Base-by-base conservation (phyloP, 2,329 filamentous ascomycete species). In the Nemania diffusa region DNA sequence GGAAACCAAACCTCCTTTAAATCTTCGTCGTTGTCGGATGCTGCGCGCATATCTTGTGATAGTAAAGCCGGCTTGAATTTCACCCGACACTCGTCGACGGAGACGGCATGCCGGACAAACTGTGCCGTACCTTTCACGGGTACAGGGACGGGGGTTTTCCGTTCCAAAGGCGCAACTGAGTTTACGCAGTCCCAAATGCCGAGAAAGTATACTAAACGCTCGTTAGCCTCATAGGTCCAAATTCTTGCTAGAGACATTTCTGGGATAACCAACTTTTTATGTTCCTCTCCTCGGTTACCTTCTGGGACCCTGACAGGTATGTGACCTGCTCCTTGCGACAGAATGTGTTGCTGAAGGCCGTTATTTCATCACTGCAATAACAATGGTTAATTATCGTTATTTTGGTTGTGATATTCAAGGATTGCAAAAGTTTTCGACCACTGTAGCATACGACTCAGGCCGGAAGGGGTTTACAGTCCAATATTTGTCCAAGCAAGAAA, bases 1-100 rank as follows among this genome's bases (percentile, higher is more conserved):
- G 85, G 81, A 68, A 87, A 87, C 84, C 85, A 87, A 51, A 87
- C 83, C 68, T 87, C 85, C 55, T 82, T 81, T 64, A 85, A 77
- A 59, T 84, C 80, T 32, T 84, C 81, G 1, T 75, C 67, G 0
- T 72, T 65, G 1, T 75, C 51, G 1, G 67, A 53, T 32, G 58
- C 65, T 24, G 69, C 69, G 3, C 75, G 73, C 22, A 79, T 78
- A 37, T 84, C 81, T 62, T 82, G 81, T 0, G 79, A 77, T 3
- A 86, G 77, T 0, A 87, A 77, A 0, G 83, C 84, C 0, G 84
- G 79, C 72, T 85, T 85, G 79, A 87, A 87, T 73, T 87, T 87
- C 65, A 85, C 81, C 5, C 85, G 82, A 0, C 84, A 80, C 72
- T 87, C 85, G 67, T 87, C 84, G 13, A 86, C 79, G 4, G 84